Evolutionary conservation across 2,329 filamentous ascomycete species (phyloP).

Genomic region (Remersonia thermophila): DNA sequence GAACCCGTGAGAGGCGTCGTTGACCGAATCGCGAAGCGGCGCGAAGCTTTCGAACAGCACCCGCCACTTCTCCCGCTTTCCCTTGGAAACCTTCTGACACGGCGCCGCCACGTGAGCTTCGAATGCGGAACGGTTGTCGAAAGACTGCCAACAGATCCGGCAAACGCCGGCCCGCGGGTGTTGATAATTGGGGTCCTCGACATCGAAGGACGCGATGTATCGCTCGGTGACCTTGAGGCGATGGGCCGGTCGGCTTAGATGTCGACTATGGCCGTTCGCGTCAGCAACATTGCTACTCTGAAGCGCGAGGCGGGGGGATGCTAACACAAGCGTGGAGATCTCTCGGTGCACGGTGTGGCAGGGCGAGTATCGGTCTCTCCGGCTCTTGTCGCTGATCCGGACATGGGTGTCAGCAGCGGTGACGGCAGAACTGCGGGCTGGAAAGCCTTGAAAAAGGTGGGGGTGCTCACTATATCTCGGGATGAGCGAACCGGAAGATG

Average conservation of each 20-base stretch:
- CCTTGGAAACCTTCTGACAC: constrained; percentile 19
- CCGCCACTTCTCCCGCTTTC: constrained; percentile 21
- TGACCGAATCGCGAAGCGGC: constrained; percentile 8
- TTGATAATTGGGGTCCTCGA: constrained; percentile 13
- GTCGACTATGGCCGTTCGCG: constrained; percentile 16
- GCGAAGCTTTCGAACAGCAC: constrained; percentile 19
- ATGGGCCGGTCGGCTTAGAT: constrained; percentile 22
- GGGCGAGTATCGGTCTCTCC: constrained; percentile 19
- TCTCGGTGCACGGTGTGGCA: constrained; percentile 23
- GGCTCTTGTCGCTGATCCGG: constrained; percentile 15
- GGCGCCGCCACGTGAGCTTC: constrained; percentile 14
- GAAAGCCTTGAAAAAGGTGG: constrained; percentile 6
- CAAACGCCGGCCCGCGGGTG: constrained; percentile 22
- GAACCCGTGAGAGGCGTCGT: background rate
- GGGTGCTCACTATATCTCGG: constrained; percentile 18
- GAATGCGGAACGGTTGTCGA: constrained; percentile 17
- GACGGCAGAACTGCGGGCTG: too few relatives aligned
- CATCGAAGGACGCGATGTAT: constrained; percentile 22
- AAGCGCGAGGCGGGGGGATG: background rate
- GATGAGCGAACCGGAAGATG: constrained; percentile 19
- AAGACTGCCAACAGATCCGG: constrained; percentile 22
- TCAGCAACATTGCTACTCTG: constrained; percentile 4
- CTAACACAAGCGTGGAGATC: constrained; percentile 25
- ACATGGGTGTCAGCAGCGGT: constrained; percentile 14
- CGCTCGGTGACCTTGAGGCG: constrained; percentile 17